Evolutionary conservation across 2,329 filamentous ascomycete species (phyloP), one percentile per base, ranked within the genome.

Genomic region (Neonectria punicea): DNA sequence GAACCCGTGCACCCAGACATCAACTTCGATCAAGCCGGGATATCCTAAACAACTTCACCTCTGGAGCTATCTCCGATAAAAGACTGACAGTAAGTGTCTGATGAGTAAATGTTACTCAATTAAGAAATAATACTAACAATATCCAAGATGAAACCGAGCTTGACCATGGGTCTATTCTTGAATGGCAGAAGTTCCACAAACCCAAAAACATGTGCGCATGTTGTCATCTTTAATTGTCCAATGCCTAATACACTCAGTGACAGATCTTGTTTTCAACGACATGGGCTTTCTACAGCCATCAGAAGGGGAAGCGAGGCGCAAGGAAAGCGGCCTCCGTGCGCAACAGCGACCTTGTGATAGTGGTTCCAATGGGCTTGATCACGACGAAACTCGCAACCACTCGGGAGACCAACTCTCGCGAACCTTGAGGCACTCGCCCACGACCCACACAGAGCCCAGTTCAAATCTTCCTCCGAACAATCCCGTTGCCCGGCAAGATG

Each of bases 11-110:
- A 5, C 70, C 71, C 36, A 78, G 75, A 36, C 75, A 76, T n/a
- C 71, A 58, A 13, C 65, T 80, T 39, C 72, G 74, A 6, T 80
- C 80, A 0, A 76, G 81, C 14, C 81, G 80, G 58, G 83, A 85
- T 44, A 79, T 90, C 8, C 84, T 89, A 76, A 76, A 81, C 7
- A 84, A 84, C 20, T 92, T 91, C 66, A 79, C 79, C 13, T 89
- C 89, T 1, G 75, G 82, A 4, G 84, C 84, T 56, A 82, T 91
- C 46, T 75, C 82, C 11, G 81, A 81, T 18, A 68, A 68, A 8
- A 74, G 70, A 51, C 62, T 80, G 22, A 79, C 72, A 13, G 81
- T 80, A 54, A 61, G 75, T 62, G 3, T 22, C 10, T 16, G 18
- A 3, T 25, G 53, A 13, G 1, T 13, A 13, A 20, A n/a, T 5